Evolutionary conservation across 768 basidiomycete genomes (phyloP).

Genomic region (Boletus sp.): DNA sequence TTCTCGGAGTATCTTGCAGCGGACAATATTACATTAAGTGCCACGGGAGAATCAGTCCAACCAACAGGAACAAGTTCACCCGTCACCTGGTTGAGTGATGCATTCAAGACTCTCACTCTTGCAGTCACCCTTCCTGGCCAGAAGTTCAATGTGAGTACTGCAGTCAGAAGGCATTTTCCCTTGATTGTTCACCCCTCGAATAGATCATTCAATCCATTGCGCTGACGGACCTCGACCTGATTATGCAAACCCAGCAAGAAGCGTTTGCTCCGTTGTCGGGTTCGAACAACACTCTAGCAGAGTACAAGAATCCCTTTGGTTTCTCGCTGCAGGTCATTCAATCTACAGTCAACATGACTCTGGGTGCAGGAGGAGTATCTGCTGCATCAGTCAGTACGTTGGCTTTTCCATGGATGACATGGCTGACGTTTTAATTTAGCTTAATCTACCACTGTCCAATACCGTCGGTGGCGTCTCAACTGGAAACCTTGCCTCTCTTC

Average conservation of each 20-base stretch:
- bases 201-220: slow-evolving; percentile 65
- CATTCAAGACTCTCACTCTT: slow-evolving; percentile 65
- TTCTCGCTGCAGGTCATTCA: slow-evolving; percentile 67
- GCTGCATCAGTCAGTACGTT: slow-evolving; percentile 48
- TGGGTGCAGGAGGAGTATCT: slow-evolving; percentile 47
- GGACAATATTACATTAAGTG: slow-evolving; percentile 58
- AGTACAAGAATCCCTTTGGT: slow-evolving; percentile 74
- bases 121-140: slow-evolving; percentile 62
- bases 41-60: slow-evolving; percentile 59
- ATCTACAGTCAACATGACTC: slow-evolving; percentile 51
- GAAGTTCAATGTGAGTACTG: slow-evolving; percentile 43
- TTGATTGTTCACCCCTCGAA: neutral
- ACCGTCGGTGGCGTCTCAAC: slow-evolving; percentile 65
- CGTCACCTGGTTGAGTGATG: slow-evolving; percentile 65
- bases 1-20: slow-evolving; percentile 67
- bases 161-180: neutral
- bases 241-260: slow-evolving; percentile 49
- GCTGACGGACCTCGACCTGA: slow-evolving; percentile 55
- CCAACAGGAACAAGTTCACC: slow-evolving; percentile 50
- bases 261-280: slow-evolving; percentile 60
- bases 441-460: slow-evolving; percentile 47
- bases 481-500: slow-evolving; percentile 60
- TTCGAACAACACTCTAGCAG: slow-evolving; percentile 52
- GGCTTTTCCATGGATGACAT: neutral
- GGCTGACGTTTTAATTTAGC: slow-evolving; percentile 32